phyloP scores from a whole-genome alignment of 352 stramenopile species.

The Globisporangium iwayamae region DNA sequence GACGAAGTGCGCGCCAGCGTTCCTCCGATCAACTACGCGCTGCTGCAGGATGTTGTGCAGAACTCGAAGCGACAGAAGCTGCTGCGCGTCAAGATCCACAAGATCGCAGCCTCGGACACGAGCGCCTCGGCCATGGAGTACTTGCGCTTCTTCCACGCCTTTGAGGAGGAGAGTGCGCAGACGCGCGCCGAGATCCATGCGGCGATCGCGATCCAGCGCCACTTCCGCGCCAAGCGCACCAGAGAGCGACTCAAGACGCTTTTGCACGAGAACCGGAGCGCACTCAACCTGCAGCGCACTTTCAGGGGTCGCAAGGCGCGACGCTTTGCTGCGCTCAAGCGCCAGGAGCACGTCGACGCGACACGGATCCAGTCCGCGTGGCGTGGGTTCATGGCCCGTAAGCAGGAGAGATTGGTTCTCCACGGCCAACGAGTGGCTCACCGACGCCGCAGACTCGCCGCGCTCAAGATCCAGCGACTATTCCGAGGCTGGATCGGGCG shows the following conservation, averaged over 20 bases:
- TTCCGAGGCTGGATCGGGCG: constrained; percentile 55
- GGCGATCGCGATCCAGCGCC: constrained; percentile 58
- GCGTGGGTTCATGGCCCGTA: constrained; percentile 34
- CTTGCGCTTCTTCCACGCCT: constrained; percentile 62
- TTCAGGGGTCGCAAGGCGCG: constrained; percentile 60
- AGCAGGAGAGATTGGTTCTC: constrained; percentile 22
- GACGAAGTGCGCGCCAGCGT: constrained; percentile 40
- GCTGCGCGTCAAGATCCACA: constrained; percentile 51
- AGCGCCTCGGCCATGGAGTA: constrained; percentile 66
- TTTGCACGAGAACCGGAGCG: constrained; percentile 55
- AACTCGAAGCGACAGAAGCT: constrained; percentile 62
- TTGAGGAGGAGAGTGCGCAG: constrained; percentile 59
- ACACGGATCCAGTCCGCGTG: constrained; percentile 53
- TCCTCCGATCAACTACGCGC: constrained; percentile 49
- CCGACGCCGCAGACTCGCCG: constrained; percentile 23
- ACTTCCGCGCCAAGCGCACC: constrained; percentile 50
- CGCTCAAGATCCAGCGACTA: constrained; percentile 42
- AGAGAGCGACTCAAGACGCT: constrained; percentile 36
- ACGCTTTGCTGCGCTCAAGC: constrained; percentile 25
- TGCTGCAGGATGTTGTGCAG: constrained; percentile 73
- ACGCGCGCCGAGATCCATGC: constrained; percentile 41
- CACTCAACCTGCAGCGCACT: constrained; percentile 54
- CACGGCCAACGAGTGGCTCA: constrained; percentile 22
- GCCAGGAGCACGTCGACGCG: constrained; percentile 31
- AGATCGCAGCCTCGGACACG: constrained; percentile 32